Evolutionary conservation across 2,329 filamentous ascomycete species (phyloP), one percentile per base, ranked within the genome.

Genomic region (Aspergillus fumigatiaffinis): DNA sequence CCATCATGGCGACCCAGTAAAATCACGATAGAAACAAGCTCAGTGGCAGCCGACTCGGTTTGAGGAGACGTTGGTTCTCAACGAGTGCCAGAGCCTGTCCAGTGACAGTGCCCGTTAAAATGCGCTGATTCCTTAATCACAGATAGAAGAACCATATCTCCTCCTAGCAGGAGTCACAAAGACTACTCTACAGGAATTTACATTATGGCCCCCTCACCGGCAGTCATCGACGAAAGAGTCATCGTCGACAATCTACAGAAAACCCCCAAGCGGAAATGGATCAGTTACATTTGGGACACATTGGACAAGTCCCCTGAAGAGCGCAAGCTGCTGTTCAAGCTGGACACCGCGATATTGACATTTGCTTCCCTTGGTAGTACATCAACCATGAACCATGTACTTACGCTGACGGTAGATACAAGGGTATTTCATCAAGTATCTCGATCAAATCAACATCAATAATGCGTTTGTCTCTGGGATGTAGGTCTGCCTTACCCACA

Each of bases 401-500:
- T 1, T 5, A 10, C 42, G 21, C 21, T 50, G n/a, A 51, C 7
- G 4, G 3, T 25, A 4, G 4, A 1, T 8, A 4, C 17, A 50
- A 79, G 78, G 78, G 0, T 82, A 81, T 56, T 79, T 82, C 55
- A 79, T 82, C 62, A 82, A 82, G 55, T 77, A 80, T 51, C 67
- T 82, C 1, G 73, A 79, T 57, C 77, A 78, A 46, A 60, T 71
- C 8, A 80, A 80, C 51, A 73, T 79, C 48, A 79, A 74, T 60
- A 79, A 77, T 68, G 75, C 77, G 7, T 80, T 77, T 59, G 76
- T 80, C 4, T 78, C 75, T 23, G 78, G 77, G 32, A 80, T 80
- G 77, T 74, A 26, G 5, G 25, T 26, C 25, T 26, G 25, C 25
- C 25, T 26, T 26, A 7, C 25, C 25, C 5, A 26, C 25, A 26